Percentiles rank a stretch among this genome's conserved stretches.
phyloP scores from a whole-genome alignment of 2,329 filamentous ascomycete species.

The Monilinia polystroma region DNA sequence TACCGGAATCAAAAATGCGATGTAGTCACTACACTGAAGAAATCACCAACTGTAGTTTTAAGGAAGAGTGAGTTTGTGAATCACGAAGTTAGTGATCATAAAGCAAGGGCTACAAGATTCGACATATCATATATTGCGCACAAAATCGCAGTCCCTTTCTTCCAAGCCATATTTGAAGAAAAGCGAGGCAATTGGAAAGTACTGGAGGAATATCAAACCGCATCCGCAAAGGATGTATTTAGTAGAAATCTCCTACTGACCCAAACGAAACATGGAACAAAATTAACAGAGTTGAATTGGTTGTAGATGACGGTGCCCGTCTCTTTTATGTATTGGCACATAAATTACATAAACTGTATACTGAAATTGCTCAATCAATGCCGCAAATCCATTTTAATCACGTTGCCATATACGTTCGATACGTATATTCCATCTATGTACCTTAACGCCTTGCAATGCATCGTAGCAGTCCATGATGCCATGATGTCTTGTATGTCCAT shows the following conservation, averaged over 20 bases:
- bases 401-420: conserved; percentile 10
- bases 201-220: background rate
- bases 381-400: background rate
- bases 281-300: background rate
- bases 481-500: conserved; percentile 6
- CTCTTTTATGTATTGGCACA: background rate
- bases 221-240: background rate
- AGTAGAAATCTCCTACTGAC: no score
- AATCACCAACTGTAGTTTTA: background rate
- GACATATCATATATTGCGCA: no score
- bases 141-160: no score
- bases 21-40: background rate
- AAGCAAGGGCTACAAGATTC: no score
- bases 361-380: conserved; percentile 10
- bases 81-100: no score
- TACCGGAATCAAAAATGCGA: background rate
- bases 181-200: background rate
- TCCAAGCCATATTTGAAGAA: no score
- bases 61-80: no score
- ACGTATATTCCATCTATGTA: conserved; percentile 13
- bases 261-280: background rate
- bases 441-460: conserved; percentile 15
- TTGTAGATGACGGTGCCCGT: background rate
- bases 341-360: conserved; percentile 15
- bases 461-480: conserved; percentile 3